A percentile compares a stretch with the other conserved stretches of the same genome.
phyloP scores from a whole-genome alignment of 257 asterid genomes.

The Penstemon eatonii region DNA sequence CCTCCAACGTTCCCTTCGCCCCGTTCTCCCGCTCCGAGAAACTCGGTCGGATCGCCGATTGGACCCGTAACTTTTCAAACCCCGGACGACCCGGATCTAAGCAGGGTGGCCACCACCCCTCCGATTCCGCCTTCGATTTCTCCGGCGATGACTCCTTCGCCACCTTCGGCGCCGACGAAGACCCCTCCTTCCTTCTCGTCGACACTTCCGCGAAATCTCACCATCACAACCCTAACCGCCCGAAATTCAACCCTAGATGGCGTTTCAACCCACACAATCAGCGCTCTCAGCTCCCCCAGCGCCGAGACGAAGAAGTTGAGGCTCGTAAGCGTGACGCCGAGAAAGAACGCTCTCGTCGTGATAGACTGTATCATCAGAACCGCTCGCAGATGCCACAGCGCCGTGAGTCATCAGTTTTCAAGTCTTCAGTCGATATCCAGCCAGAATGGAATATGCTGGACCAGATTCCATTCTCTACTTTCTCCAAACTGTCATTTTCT shows the following conservation, averaged over 20 bases:
- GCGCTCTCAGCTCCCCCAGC: conserved; percentile 90
- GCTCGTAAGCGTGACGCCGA: conserved; percentile 87
- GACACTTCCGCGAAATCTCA: conserved; percentile 81
- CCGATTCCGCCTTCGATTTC: conserved; percentile 91
- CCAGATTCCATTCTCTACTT: conserved; percentile 94
- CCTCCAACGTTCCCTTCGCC: conserved; percentile 85
- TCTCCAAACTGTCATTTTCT: conserved; percentile 74
- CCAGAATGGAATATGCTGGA: conserved; percentile 99
- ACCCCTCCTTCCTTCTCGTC: conserved; percentile 84
- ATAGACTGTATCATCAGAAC: conserved; percentile 57
- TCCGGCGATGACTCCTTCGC: conserved; percentile 93
- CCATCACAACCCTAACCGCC: conserved; percentile 69
- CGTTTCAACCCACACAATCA: conserved; percentile 61
- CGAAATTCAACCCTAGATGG: conserved; percentile 83
- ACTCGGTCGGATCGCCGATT: conserved; percentile 89
- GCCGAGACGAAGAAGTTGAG: conserved; percentile 93
- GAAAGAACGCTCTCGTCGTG: conserved; percentile 86
- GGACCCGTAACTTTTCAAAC: conserved; percentile 65
- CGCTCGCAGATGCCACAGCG: conserved; percentile 74
- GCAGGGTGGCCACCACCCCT: conserved; percentile 47
- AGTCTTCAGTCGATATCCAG: conserved; percentile 92
- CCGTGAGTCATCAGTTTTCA: conserved; percentile 78
- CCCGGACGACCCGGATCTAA: conserved; percentile 60
- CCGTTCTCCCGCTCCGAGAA: conserved; percentile 96
- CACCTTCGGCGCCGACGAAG: conserved; percentile 77